Evolutionary conservation across 2,329 filamentous ascomycete species (phyloP).

Genomic region (Trichoderma gracile): DNA sequence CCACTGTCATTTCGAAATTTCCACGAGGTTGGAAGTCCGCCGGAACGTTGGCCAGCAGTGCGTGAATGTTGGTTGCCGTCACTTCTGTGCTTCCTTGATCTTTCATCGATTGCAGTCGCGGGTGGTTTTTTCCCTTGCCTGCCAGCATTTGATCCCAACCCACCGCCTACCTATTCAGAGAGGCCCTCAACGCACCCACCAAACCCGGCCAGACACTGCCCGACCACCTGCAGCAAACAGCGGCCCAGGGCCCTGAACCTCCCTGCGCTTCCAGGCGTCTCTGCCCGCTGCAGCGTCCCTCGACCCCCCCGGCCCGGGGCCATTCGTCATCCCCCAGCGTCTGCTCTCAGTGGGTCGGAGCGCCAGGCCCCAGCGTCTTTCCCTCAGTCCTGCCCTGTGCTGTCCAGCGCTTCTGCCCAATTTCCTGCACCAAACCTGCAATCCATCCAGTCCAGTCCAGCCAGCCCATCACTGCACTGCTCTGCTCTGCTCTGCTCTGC

Average conservation of each 20-base stretch:
- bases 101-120: too few relatives aligned
- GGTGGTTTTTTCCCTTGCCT: neutral
- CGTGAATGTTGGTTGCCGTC: neutral
- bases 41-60: neutral
- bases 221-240: neutral
- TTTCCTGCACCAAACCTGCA: slow-evolving; percentile 24
- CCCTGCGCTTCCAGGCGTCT: slow-evolving; percentile 3
- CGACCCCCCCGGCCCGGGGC: neutral
- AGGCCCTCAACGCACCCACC: too few relatives aligned
- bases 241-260: slow-evolving; percentile 3
- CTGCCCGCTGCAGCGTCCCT: slow-evolving; percentile 1
- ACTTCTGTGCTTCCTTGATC: neutral
- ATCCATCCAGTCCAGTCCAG: slow-evolving; percentile 13
- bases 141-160: neutral
- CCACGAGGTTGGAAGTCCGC: slow-evolving; percentile 9
- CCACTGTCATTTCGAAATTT: slow-evolving; percentile 26
- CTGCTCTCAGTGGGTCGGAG: slow-evolving; percentile 25
- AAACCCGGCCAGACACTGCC: neutral
- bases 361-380: slow-evolving; percentile 13
- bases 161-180: too few relatives aligned
- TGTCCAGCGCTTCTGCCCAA: slow-evolving; percentile 25
- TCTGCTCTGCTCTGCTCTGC: too few relatives aligned
- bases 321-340: slow-evolving; percentile 24
- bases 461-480: neutral
- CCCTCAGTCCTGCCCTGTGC: slow-evolving; percentile 6